Percentiles rank a stretch among this genome's conserved stretches.
phyloP scores from a whole-genome alignment of 495 filamentous ascomycete species.

The Penicillium mononematosum region DNA sequence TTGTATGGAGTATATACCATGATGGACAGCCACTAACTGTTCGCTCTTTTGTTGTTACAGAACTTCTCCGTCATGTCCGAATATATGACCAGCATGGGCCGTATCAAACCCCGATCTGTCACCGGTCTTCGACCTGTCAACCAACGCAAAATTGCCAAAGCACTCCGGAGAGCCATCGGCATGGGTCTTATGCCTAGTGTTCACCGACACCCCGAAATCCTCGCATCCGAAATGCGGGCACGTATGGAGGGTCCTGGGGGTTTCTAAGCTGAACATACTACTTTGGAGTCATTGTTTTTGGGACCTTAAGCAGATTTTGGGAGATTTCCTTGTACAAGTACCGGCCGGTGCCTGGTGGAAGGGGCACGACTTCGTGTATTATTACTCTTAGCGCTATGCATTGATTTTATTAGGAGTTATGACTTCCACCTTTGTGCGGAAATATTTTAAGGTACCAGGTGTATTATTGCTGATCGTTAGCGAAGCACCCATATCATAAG shows the following conservation, averaged over 20 bases:
- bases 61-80: slow-evolving; percentile 93
- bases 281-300: neutral
- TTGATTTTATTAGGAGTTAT: slow-evolving; percentile 11
- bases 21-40: slow-evolving; percentile 11
- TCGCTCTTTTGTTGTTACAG: slow-evolving; percentile 41
- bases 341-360: slow-evolving; percentile 8
- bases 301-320: neutral
- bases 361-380: slow-evolving; percentile 25
- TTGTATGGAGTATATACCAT: neutral
- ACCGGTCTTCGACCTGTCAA: slow-evolving; percentile 87
- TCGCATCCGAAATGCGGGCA: slow-evolving; percentile 47
- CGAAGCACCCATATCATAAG: no score
- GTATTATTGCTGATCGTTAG: no score
- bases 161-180: slow-evolving; percentile 82
- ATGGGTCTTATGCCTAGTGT: slow-evolving; percentile 90
- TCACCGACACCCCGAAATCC: slow-evolving; percentile 86
- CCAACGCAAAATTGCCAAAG: slow-evolving; percentile 89
- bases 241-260: slow-evolving; percentile 26
- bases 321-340: slow-evolving; percentile 23
- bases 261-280: slow-evolving; percentile 3
- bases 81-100: slow-evolving; percentile 77
- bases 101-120: slow-evolving; percentile 69
- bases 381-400: slow-evolving; percentile 28
- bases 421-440: neutral
- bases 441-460: neutral